Base-by-base conservation (phyloP, 768 basidiomycete species). In the Trametes cubensis region DNA sequence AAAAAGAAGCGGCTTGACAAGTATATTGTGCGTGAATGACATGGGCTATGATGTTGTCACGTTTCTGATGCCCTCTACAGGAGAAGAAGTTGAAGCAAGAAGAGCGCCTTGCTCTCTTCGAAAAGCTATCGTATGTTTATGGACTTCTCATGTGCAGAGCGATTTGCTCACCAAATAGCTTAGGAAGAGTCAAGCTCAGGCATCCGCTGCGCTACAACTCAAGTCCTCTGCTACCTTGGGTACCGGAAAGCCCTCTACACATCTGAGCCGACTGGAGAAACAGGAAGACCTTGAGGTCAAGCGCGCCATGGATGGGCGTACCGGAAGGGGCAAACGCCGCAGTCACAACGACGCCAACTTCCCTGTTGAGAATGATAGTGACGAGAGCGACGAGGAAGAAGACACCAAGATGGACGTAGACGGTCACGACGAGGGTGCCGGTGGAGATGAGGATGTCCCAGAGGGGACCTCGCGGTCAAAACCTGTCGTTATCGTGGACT, bases 21-120 rank as follows among this genome's bases (percentile, higher is more conserved):
- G 65, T 98, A 94, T 70, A 95, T 98, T 68, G 94, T 93, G 58
- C 69, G 88, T 76, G 14, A 2, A 14, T 11, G 6, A 34, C 21
- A 15, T 10, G 2, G 4, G 2, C n/a, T 7, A 11, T 39, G 21
- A 4, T 15, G 6, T 57, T 54, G 34, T 21, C 26, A 14, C 38
- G 54, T 34, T 61, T 13, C 62, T 62, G 13, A 63, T 55, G 28
- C 44, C n/a, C 7, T 47, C 1, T 59, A 50, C 64, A 95, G 93
- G 90, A 93, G 52, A 95, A 95, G 77, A 95, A 95, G 75, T 77
- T 96, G 50, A 93, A 90, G 76, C 92, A 94, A 72, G 95, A 97
- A 70, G 92, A 93, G 63, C 84, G 94, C 47, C 70, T 85, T 4
- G 73, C 80, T 20, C 80, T 97, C 15, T 86, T 96, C 57, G 85